A percentile compares a stretch with the other conserved stretches of the same genome.
These are phyloP conservation scores for Suaeda aralocaspica DNA, from an alignment of 148 eudicot genomes.

Conservation along the genomic window DNA sequence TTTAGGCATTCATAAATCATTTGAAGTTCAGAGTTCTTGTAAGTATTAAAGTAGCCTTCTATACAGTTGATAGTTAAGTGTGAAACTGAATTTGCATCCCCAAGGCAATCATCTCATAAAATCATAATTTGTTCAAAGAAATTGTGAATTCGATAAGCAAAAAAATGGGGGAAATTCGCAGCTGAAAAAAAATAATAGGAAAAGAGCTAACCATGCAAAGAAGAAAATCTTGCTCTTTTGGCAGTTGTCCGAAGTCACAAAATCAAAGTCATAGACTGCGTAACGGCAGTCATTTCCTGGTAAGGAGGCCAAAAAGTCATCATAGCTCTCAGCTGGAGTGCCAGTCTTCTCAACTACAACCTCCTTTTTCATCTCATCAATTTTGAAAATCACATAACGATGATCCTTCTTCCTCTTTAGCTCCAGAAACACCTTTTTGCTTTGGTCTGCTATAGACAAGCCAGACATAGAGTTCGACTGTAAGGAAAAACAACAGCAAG, in stretches of 20 bases:
- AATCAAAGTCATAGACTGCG: slow-evolving; percentile 71
- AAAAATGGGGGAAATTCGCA: neutral
- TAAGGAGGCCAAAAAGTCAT: slow-evolving; percentile 49
- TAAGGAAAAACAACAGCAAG: neutral
- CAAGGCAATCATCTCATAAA: neutral
- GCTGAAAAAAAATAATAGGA: neutral
- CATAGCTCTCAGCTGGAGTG: slow-evolving; percentile 52
- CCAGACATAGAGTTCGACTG: slow-evolving; percentile 61
- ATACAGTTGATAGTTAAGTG: neutral
- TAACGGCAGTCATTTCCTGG: slow-evolving; percentile 65
- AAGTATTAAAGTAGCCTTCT: neutral
- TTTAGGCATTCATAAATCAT: neutral
- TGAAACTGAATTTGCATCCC: neutral
- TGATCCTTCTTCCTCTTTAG: slow-evolving; percentile 62
- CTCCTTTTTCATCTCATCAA: slow-evolving; percentile 65
- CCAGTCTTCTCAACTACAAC: slow-evolving; percentile 71
- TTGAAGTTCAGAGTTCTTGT: neutral
- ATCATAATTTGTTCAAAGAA: neutral
- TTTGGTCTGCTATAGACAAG: slow-evolving; percentile 50
- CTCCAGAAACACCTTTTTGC: slow-evolving; percentile 50
- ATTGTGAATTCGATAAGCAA: neutral
- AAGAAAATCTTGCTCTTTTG: slow-evolving; percentile 84
- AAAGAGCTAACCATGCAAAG: slow-evolving; percentile 58
- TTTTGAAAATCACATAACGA: slow-evolving; percentile 62
- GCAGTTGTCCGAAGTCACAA: slow-evolving; percentile 67